A percentile compares a stretch with the other conserved stretches of the same genome.
Conservation (phyloP, 208 protist species). For the Trichomonas vaginalis region DNA sequence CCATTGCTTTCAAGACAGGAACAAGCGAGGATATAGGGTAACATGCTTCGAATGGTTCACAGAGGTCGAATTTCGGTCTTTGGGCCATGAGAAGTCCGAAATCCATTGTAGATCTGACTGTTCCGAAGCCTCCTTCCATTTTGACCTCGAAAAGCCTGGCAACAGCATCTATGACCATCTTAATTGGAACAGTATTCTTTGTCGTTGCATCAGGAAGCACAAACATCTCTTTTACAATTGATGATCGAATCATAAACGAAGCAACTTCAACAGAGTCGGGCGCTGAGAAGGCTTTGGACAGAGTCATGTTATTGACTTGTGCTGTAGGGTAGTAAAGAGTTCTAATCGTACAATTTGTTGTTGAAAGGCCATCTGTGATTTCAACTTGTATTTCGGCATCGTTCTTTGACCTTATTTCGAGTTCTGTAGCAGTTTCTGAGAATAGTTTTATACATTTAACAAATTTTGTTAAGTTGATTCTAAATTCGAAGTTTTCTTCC, state of each 20-base stretch:
- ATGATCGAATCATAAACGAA: neutral
- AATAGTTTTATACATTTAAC: neutral
- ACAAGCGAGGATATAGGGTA: neutral
- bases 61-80: neutral
- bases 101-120: neutral
- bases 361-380: neutral
- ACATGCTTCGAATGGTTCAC: neutral
- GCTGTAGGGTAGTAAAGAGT: neutral
- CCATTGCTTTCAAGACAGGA: neutral
- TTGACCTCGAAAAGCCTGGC: neutral
- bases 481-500: neutral
- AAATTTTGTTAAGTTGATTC: neutral
- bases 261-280: neutral
- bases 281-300: neutral
- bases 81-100: neutral
- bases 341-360: neutral
- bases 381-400: neutral
- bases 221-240: neutral
- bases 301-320: neutral
- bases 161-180: neutral
- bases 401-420: neutral
- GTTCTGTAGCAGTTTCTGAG: neutral
- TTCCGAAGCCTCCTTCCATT: neutral
- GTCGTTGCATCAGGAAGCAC: neutral
- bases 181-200: neutral